Base-by-base conservation (phyloP, 2,329 filamentous ascomycete species). In the Pseudogymnoascus sp. region DNA sequence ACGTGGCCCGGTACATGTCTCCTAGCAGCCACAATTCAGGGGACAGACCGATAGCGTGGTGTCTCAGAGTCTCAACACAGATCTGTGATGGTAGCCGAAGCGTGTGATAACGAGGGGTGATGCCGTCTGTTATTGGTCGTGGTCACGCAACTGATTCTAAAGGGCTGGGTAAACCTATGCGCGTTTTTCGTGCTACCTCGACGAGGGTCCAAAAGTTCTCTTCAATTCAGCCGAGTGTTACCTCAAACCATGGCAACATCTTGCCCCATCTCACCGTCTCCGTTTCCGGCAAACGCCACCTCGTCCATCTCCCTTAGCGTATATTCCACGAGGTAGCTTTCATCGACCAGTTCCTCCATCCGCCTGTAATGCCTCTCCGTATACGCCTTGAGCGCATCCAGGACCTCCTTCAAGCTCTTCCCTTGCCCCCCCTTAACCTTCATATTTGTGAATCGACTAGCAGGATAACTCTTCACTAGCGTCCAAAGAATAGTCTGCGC, bases 281-380 rank as follows among this genome's bases (percentile, higher is more conserved):
- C 57, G 5, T 63, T 41, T 50, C 68, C 67, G 4, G 67, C 26
- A 57, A 68, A 62, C n/a, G 66, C 68, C 35, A 73, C 60, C 13
- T 69, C 70, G 71, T 96, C 92, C 92, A 97, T 97, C 77, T 96
- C 90, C 70, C 87, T 83, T 65, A 97, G 78, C 65, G 93, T 95
- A 81, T 95, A 97, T 74, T 96, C 91, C 40, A 97, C 84, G 69
- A 99, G 76, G 75, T 92, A 97, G 71, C 92, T 96, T 78, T 97
- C 94, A 72, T 97, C 93, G 40, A 92, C 85, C 68, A 97, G 77
- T 70, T 96, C 93, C 72, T 96, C 92, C 68, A 94, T 82, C 61
- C 93, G 83, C 74, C 87, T 88, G 74, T 96, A 97, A 74, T 99
- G 94, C 66, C 92, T 83, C 74, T 97, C 92, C 0, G 92, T 96